phyloP scores from a whole-genome alignment of 2,329 filamentous ascomycete species.

The Clonostachys solani region DNA sequence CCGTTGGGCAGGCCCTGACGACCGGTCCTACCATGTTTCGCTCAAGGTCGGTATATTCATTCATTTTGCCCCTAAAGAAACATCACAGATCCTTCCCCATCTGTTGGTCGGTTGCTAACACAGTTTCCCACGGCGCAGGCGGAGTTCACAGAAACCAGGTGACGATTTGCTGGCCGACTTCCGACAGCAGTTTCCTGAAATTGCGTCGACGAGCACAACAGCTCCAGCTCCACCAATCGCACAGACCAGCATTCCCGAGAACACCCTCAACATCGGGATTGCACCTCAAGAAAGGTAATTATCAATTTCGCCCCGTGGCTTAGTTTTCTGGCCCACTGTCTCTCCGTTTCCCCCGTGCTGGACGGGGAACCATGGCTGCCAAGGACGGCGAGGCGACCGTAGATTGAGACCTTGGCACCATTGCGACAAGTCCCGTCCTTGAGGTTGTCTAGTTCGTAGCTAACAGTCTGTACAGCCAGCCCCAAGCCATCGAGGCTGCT shows the following conservation, averaged over 20 bases:
- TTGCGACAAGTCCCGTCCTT: neutral
- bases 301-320: neutral
- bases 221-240: neutral
- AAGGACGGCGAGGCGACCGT: neutral
- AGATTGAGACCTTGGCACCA: constrained; percentile 3
- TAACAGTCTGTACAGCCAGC: constrained; percentile 6
- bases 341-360: neutral
- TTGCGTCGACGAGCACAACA: constrained; percentile 23
- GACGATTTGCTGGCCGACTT: constrained; percentile 83
- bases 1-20: neutral
- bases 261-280: neutral
- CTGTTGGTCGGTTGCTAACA: too few relatives aligned
- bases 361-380: too few relatives aligned
- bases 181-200: constrained; percentile 75
- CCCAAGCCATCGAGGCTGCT: constrained; percentile 13
- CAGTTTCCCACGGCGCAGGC: constrained; percentile 17
- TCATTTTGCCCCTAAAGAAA: neutral
- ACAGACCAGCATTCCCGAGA: neutral
- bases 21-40: constrained; percentile 2
- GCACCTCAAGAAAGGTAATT: neutral
- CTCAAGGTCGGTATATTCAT: constrained; percentile 1
- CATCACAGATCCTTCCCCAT: too few relatives aligned
- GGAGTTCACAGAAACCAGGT: constrained; percentile 78
- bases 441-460: neutral
- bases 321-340: neutral